Conservation (phyloP, 768 basidiomycete genomes). For the Amanita fuliginea region DNA sequence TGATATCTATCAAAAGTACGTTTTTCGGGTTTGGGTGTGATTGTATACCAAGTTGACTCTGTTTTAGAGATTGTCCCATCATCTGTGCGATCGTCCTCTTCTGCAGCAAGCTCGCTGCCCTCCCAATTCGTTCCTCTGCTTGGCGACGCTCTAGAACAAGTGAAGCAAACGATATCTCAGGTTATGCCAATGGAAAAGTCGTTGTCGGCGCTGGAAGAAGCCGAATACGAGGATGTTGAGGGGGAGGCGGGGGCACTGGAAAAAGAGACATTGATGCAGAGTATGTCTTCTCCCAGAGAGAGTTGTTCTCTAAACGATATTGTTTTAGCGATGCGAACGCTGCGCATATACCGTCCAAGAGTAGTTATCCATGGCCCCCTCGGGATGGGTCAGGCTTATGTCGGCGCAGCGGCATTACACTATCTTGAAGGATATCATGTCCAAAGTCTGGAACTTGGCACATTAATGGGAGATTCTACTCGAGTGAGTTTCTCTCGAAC, state of each 20-base stretch:
- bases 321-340: conserved; percentile 72
- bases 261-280: conserved; percentile 79
- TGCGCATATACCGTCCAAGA: conserved; percentile 85
- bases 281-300: conserved; percentile 28
- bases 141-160: conserved; percentile 50
- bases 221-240: conserved; percentile 76
- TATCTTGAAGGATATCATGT: conserved; percentile 94
- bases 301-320: background rate
- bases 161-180: conserved; percentile 60
- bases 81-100: conserved; percentile 83
- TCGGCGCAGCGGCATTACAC: conserved; percentile 87
- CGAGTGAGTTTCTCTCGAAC: conserved; percentile 41
- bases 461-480: conserved; percentile 79
- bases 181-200: conserved; percentile 77
- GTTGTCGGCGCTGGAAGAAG: conserved; percentile 83
- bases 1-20: conserved; percentile 94
- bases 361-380: conserved; percentile 68
- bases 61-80: conserved; percentile 83
- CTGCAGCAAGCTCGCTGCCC: conserved; percentile 78
- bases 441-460: conserved; percentile 87
- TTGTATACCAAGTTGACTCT: conserved; percentile 4
- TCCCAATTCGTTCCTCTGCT: conserved; percentile 76
- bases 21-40: conserved; percentile 8
- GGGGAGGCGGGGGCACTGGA: conserved; percentile 78
- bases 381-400: conserved; percentile 87